Conservation (phyloP, 495 filamentous ascomycete species). For the Durotheca rogersii region DNA sequence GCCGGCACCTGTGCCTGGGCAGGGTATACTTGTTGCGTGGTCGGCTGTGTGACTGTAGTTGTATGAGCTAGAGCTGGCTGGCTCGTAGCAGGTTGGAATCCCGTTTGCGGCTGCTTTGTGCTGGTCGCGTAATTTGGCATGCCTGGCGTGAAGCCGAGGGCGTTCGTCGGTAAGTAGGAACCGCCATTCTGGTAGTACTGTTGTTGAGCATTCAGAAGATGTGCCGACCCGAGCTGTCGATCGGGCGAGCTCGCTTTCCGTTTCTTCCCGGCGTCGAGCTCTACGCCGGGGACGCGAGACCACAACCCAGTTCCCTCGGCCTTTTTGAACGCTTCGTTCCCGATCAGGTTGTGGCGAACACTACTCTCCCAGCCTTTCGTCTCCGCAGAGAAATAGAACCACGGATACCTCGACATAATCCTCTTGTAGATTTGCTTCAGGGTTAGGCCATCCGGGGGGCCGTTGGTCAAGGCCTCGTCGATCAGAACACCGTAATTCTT, state of each 20-base stretch:
- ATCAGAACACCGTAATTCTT: conserved; percentile 90
- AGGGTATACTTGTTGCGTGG: conserved; percentile 37
- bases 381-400: conserved; percentile 75
- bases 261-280: conserved; percentile 54
- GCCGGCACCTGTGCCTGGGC: conserved; percentile 36
- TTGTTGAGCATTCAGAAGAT: conserved; percentile 32
- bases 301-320: conserved; percentile 61
- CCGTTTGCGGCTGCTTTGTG: conserved; percentile 21
- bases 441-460: conserved; percentile 67
- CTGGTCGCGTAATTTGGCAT: conserved; percentile 31
- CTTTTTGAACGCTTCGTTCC: conserved; percentile 84
- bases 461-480: conserved; percentile 80
- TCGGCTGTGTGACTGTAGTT: conserved; percentile 21
- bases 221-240: conserved; percentile 33
- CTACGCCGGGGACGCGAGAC: conserved; percentile 51
- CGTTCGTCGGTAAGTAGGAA: conserved; percentile 30
- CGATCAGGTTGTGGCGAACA: conserved; percentile 91
- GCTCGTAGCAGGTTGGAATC: conserved; percentile 19
- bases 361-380: conserved; percentile 96
- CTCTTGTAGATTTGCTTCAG: conserved; percentile 92
- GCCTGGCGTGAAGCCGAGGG: conserved; percentile 18
- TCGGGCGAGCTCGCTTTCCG: conserved; percentile 52
- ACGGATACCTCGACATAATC: conserved; percentile 85
- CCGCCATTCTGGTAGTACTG: conserved; percentile 35
- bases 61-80: conserved; percentile 28